Percentiles rank a stretch among this genome's conserved stretches.
phyloP scores from a whole-genome alignment of 495 filamentous ascomycete species.

The Xylaria sp. region DNA sequence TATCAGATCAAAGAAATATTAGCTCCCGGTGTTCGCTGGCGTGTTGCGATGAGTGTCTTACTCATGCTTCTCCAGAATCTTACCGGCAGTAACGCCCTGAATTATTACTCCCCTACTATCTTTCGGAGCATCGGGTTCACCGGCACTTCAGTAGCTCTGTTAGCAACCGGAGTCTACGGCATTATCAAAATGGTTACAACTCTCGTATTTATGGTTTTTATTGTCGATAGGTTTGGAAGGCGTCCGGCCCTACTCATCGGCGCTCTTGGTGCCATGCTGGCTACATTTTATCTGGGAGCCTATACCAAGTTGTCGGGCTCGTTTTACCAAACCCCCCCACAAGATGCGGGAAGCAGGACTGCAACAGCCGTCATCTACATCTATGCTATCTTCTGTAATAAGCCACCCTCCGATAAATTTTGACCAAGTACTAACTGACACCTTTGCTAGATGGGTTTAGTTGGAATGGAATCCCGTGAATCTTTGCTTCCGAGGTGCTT shows the following conservation, averaged over 20 bases:
- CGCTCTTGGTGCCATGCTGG: constrained; percentile 57
- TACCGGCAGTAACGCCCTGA: constrained; percentile 54
- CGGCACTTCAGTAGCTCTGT: constrained; percentile 49
- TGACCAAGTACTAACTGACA: no score
- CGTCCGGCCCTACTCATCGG: constrained; percentile 60
- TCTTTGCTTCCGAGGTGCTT: constrained; percentile 66
- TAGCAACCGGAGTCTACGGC: constrained; percentile 59
- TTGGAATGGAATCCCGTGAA: constrained; percentile 66
- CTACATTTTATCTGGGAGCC: constrained; percentile 64
- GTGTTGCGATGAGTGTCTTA: constrained; percentile 46
- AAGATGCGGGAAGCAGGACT: constrained; percentile 30
- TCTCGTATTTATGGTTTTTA: constrained; percentile 57
- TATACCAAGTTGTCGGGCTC: constrained; percentile 53
- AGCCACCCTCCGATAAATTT: no score
- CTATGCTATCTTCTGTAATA: constrained; percentile 29
- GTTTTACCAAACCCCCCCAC: constrained; percentile 40
- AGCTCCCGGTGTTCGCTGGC: constrained; percentile 58
- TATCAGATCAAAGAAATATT: background rate
- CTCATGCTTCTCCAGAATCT: constrained; percentile 57
- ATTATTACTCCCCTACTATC: constrained; percentile 59
- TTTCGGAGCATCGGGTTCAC: constrained; percentile 57
- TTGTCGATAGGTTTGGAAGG: constrained; percentile 69
- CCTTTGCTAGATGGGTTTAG: constrained; percentile 47
- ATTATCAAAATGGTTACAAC: constrained; percentile 53
- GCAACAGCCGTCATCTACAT: constrained; percentile 22